These are phyloP conservation scores for Tilletia setariae DNA, from an alignment of 1,284 basidiomycete species.

Conservation along the genomic window DNA sequence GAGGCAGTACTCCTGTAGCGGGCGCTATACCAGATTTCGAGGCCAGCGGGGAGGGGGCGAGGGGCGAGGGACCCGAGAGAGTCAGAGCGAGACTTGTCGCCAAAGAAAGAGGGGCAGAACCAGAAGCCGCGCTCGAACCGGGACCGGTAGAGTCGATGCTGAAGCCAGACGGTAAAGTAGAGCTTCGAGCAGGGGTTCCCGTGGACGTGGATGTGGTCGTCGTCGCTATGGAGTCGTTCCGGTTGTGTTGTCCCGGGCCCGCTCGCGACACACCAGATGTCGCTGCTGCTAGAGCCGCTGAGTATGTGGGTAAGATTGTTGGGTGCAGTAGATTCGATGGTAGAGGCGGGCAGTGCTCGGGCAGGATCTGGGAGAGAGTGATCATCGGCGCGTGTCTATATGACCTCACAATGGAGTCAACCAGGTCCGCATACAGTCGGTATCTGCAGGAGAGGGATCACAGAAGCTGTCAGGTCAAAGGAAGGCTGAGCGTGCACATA, in stretches of 20 bases:
- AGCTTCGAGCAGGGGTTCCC: neutral
- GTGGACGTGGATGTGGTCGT: no score
- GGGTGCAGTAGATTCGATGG: slow-evolving; percentile 44
- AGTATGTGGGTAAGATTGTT: neutral
- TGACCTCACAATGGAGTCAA: slow-evolving; percentile 72
- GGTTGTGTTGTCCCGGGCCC: neutral
- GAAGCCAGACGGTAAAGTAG: slow-evolving; percentile 51
- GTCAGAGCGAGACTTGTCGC: slow-evolving; percentile 8
- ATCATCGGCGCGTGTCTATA: slow-evolving; percentile 62
- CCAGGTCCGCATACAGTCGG: slow-evolving; percentile 78
- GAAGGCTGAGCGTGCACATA: neutral
- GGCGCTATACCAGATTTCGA: slow-evolving; percentile 50
- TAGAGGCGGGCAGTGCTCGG: slow-evolving; percentile 44
- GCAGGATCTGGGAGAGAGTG: slow-evolving; percentile 59
- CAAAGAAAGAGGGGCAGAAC: neutral
- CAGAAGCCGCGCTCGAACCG: slow-evolving; percentile 18
- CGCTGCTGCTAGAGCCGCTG: neutral
- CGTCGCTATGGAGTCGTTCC: neutral
- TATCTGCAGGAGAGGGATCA: neutral
- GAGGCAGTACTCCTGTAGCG: slow-evolving; percentile 65
- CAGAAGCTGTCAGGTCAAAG: neutral
- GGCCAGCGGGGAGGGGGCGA: slow-evolving; percentile 3
- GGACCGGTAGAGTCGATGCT: slow-evolving; percentile 57
- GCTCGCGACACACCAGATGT: neutral
- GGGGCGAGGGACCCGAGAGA: neutral